Evolutionary conservation across 163 green algal genomes (phyloP).

Genomic region (Chlorella variabilis): DNA sequence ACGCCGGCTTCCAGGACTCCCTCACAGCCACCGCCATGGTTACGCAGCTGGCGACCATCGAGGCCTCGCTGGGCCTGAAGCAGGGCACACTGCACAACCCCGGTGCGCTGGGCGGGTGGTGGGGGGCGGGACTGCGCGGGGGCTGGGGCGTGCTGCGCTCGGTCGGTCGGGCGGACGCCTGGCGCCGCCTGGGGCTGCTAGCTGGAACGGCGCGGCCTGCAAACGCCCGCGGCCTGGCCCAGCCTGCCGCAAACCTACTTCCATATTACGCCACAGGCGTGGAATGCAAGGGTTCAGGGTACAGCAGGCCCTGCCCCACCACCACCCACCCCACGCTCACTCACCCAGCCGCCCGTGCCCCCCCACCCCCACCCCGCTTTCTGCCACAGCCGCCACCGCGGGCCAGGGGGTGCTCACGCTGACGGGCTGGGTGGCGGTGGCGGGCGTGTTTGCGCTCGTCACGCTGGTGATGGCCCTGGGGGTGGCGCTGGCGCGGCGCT

Average conservation of each 20-base stretch:
- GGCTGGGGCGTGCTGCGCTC: neutral
- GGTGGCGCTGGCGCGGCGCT: neutral
- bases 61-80: conserved; percentile 14
- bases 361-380: neutral
- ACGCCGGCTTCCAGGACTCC: neutral
- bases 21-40: conserved; percentile 11
- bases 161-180: neutral
- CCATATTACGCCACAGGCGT: no score
- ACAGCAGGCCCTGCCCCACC: neutral
- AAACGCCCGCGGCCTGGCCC: no score
- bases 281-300: no score
- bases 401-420: conserved; percentile 5
- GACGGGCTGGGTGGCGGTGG: conserved; percentile 20
- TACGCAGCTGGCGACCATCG: conserved; percentile 2
- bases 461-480: neutral
- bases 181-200: no score
- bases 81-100: conserved; percentile 29
- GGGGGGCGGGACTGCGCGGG: neutral
- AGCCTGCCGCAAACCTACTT: no score
- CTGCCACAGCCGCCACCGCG: neutral
- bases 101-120: neutral
- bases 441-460: conserved; percentile 15
- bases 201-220: no score
- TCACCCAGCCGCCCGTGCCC: neutral
- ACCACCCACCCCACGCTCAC: no score